These are phyloP conservation scores for Kwoniella shivajii DNA, from an alignment of 1,284 basidiomycete genomes.

Conservation along the genomic window DNA sequence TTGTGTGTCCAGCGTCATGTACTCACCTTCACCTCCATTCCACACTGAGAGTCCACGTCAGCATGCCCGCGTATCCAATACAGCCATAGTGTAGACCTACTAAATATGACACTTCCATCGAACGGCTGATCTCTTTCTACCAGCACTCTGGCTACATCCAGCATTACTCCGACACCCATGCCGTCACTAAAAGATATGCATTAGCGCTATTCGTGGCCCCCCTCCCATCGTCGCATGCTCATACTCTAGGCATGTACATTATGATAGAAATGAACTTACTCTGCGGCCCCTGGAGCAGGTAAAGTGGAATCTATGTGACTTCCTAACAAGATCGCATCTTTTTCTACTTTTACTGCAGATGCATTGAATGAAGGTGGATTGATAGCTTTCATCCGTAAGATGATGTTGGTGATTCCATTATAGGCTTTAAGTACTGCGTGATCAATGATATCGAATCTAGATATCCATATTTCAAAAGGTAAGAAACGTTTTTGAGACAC, in stretches of 20 bases:
- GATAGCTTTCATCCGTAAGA: slow-evolving; percentile 73
- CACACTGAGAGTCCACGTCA: slow-evolving; percentile 65
- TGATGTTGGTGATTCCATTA: slow-evolving; percentile 80
- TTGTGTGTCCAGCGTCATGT: background rate
- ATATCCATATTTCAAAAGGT: background rate
- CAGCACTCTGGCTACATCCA: slow-evolving; percentile 83
- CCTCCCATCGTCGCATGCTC: background rate
- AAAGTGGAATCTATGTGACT: slow-evolving; percentile 77
- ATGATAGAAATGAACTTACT: slow-evolving; percentile 51
- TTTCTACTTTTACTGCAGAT: slow-evolving; percentile 57
- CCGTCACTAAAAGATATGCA: slow-evolving; percentile 62
- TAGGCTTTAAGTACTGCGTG: slow-evolving; percentile 90
- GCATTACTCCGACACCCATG: slow-evolving; percentile 84
- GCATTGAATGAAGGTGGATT: slow-evolving; percentile 60
- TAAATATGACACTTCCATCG: slow-evolving; percentile 78
- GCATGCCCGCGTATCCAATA: too few relatives aligned
- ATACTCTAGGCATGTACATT: too few relatives aligned
- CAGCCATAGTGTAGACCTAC: slow-evolving; percentile 61
- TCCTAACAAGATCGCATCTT: slow-evolving; percentile 83
- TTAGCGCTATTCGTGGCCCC: slow-evolving; percentile 9
- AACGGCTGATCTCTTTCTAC: slow-evolving; percentile 72
- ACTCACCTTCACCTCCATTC: slow-evolving; percentile 77
- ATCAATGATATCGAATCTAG: slow-evolving; percentile 80
- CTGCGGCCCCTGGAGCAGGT: slow-evolving; percentile 76
- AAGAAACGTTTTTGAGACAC: too few relatives aligned